Evolutionary conservation across 768 basidiomycete species (phyloP).

Genomic region (Serpula lacrymans): DNA sequence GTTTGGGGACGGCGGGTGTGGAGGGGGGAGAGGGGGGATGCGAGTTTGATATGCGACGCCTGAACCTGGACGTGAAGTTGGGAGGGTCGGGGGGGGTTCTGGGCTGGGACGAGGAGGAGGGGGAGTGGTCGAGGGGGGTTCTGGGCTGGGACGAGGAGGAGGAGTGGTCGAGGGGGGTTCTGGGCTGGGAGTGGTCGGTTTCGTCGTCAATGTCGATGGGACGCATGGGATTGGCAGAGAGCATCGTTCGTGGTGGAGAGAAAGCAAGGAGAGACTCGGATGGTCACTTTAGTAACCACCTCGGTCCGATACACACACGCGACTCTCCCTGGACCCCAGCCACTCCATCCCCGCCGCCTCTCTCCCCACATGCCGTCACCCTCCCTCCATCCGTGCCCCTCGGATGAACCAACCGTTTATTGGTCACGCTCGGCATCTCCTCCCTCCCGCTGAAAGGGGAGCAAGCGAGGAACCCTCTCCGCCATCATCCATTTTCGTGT

Average conservation of each 20-base stretch:
- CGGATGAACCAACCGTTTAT: too few species aligned
- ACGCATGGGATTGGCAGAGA: slow-evolving; percentile 37
- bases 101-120: slow-evolving; percentile 3
- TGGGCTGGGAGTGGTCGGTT: slow-evolving; percentile 4
- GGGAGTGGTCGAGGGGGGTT: slow-evolving; percentile 7
- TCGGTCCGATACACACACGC: slow-evolving; percentile 10
- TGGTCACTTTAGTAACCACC: not conserved
- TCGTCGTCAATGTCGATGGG: slow-evolving; percentile 18
- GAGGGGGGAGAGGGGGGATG: slow-evolving; percentile 16
- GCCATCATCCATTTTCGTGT: too few species aligned
- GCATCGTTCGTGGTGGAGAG: slow-evolving; percentile 25
- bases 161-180: slow-evolving; percentile 3
- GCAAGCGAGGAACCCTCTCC: too few species aligned
- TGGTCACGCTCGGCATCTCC: too few species aligned
- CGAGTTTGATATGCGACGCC: slow-evolving; percentile 24
- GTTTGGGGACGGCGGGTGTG: slow-evolving; percentile 27
- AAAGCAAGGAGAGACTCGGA: slow-evolving; percentile 3
- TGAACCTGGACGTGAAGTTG: slow-evolving; percentile 23
- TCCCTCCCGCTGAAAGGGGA: too few species aligned
- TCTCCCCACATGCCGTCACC: not conserved
- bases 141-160: slow-evolving; percentile 12
- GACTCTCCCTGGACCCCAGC: too few species aligned
- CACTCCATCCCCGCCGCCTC: not conserved
- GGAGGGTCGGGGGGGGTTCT: slow-evolving; percentile 2
- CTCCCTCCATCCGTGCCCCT: too few species aligned